Percentiles rank a stretch among this genome's conserved stretches.
phyloP scores from a whole-genome alignment of 225 moss, liverwort and hornwort genomes.

The Straminergon stramineum region DNA sequence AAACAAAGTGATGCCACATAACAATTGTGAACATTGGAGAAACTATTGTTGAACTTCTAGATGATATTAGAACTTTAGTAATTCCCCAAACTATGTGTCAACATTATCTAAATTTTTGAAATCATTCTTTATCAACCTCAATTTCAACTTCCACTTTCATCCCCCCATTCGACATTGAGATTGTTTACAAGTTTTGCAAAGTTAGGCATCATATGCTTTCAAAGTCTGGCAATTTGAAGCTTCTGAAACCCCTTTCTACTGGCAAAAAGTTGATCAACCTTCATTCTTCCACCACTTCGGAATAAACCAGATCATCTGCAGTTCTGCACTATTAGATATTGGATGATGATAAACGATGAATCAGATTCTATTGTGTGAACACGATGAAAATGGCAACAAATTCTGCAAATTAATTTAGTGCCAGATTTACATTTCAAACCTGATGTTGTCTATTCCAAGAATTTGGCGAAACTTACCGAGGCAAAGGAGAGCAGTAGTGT shows the following conservation, averaged over 20 bases:
- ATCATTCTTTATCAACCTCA: not conserved
- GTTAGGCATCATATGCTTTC: not conserved
- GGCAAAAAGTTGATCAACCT: not conserved
- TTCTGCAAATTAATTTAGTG: not conserved
- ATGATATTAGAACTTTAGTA: not conserved
- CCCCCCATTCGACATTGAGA: not conserved
- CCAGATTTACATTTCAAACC: not conserved
- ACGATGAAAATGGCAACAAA: not conserved
- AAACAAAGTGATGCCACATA: too few relatives aligned
- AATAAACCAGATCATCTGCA: not conserved
- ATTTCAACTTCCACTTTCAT: not conserved
- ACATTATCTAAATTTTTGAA: not conserved
- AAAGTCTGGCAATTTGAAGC: not conserved
- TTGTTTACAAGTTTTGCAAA: not conserved
- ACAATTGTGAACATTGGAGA: too few relatives aligned
- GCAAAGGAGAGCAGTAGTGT: not conserved
- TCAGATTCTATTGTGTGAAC: not conserved
- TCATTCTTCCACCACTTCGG: not conserved
- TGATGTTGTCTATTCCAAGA: not conserved
- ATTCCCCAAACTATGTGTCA: rapidly evolving
- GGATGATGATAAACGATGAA: not conserved
- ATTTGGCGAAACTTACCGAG: not conserved
- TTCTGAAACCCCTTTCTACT: not conserved
- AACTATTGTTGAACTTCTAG: not conserved
- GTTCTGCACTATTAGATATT: not conserved